Evolutionary conservation across 257 asterid genomes (phyloP), one percentile per base, ranked within the genome.

Genomic region (Gentiana straminea): DNA sequence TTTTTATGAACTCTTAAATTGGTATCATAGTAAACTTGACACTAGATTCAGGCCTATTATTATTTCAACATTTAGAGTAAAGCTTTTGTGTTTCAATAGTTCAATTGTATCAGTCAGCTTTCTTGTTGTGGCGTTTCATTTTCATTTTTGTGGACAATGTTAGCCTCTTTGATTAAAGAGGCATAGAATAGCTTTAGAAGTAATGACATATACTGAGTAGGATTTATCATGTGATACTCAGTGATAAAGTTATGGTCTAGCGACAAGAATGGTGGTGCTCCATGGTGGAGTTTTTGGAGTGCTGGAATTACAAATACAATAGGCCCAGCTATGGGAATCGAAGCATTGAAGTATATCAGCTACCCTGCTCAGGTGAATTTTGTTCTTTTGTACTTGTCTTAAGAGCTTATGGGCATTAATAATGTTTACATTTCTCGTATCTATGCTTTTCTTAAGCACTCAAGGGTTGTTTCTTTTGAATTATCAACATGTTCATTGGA

Each of bases 271-370:
- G 74, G 70, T 8, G 94, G 95, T 55, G 95, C 96, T 70, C 98
- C 98, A 0, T 87, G 94, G 98, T 84, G 96, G 98, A 87, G 88
- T 73, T 87, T 87, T 51, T 91, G 98, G 98, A 85, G 98, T 75
- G 98, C 97, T 72, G 97, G 98, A 57, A 85, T 88, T 47, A 84
- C 96, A 10, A 90, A 90, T 65, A 82, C 97, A 0, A 86, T 90
- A 62, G 97, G 97, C 33, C 98, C 98, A 0, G 98, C 95, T 63
- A 83, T 91, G 98, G 98, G 98, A 63, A 91, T 91, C 58, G 95
- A 91, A 75, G 95, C 98, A 1, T 70, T 91, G 67, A 91, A 91
- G 68, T 91, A 91, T 70, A 91, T 91, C 63, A 91, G 98, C 75
- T 91, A 91, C 68, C 96, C 96, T 59, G 96, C 94, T 48, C 96